Evolutionary conservation across 768 basidiomycete genomes (phyloP).

Genomic region (Neoboletus subvelutipes): DNA sequence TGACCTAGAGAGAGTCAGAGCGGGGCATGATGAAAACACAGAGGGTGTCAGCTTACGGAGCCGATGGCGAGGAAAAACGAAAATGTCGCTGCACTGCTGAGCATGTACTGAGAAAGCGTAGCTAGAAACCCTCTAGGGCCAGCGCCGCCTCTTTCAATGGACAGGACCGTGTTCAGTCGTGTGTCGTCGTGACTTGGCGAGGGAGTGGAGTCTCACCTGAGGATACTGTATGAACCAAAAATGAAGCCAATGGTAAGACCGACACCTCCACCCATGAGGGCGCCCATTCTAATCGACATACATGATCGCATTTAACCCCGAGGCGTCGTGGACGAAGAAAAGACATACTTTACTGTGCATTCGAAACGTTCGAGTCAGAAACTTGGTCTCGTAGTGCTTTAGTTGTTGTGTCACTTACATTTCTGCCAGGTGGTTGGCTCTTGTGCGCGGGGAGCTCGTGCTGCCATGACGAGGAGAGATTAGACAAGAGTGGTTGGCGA

Average conservation of each 20-base stretch:
- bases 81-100: slow-evolving; percentile 96
- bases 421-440: slow-evolving; percentile 76
- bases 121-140: slow-evolving; percentile 89
- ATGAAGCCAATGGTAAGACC: slow-evolving; percentile 97
- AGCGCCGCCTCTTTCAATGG: slow-evolving; percentile 66
- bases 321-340: slow-evolving; percentile 1
- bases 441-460: slow-evolving; percentile 38
- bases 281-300: slow-evolving; percentile 71
- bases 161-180: slow-evolving; percentile 6
- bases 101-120: slow-evolving; percentile 97
- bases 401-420: slow-evolving; percentile 43
- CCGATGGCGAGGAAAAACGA: slow-evolving; percentile 96
- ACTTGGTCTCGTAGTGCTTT: background rate
- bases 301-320: slow-evolving; percentile 5
- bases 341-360: slow-evolving; percentile 57
- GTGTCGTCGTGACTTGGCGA: background rate
- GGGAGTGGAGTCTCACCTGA: slow-evolving; percentile 58
- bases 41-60: slow-evolving; percentile 54
- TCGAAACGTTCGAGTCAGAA: slow-evolving; percentile 13
- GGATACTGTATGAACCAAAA: slow-evolving; percentile 90
- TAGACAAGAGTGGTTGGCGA: background rate
- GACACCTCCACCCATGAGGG: slow-evolving; percentile 89
- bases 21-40: background rate
- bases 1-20: slow-evolving; percentile 57
- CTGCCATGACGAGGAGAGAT: slow-evolving; percentile 23